Conservation (phyloP, 1,284 basidiomycete species). For the Irpex sp. region DNA sequence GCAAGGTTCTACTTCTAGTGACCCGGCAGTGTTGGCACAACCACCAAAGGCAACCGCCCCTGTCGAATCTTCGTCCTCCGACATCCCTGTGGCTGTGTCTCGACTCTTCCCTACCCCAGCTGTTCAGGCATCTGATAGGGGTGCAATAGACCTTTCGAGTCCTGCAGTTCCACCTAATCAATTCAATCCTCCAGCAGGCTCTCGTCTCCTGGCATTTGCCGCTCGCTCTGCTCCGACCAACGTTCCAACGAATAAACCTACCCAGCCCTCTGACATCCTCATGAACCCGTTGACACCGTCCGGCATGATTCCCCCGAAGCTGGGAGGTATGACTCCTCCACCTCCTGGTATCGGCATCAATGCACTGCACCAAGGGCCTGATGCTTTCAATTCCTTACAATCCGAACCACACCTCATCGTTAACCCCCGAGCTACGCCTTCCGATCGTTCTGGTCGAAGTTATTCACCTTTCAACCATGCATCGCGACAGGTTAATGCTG, state of each 20-base stretch:
- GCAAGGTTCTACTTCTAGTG: conserved; percentile 11
- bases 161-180: conserved; percentile 23
- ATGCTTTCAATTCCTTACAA: conserved; percentile 12
- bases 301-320: conserved; percentile 13
- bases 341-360: conserved; percentile 12
- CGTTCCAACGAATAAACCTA: not conserved
- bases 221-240: conserved; percentile 36
- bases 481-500: conserved; percentile 27
- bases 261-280: conserved; percentile 4
- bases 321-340: conserved; percentile 6
- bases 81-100: conserved; percentile 32
- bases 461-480: conserved; percentile 62
- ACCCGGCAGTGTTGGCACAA: not conserved
- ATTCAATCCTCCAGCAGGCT: conserved; percentile 66
- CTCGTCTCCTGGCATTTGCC: conserved; percentile 66
- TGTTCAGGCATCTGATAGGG: conserved; percentile 18
- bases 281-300: conserved; percentile 16
- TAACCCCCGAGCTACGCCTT: conserved; percentile 18
- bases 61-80: conserved; percentile 19
- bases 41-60: conserved; percentile 17
- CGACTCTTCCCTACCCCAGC: conserved; percentile 29
- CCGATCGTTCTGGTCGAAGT: conserved; percentile 30
- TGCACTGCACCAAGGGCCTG: conserved; percentile 11
- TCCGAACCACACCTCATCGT: conserved; percentile 22
- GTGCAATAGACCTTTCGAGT: conserved; percentile 17